Evolutionary conservation across 1,284 basidiomycete species (phyloP).

Genomic region (Tilletia walkeri): DNA sequence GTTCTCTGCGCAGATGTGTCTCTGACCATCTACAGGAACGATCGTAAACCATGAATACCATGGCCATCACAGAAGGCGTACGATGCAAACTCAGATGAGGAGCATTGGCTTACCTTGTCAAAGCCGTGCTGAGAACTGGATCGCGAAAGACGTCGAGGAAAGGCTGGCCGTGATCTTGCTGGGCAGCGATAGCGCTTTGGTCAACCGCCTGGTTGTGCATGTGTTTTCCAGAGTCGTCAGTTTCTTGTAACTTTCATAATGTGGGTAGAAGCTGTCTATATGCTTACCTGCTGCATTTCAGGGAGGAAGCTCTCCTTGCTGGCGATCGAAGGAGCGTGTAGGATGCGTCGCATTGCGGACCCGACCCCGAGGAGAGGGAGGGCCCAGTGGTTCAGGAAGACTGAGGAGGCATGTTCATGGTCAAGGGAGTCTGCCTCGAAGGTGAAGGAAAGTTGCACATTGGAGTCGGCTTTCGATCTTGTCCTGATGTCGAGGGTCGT

Average conservation of each 20-base stretch:
- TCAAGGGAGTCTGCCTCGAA: conserved; percentile 17
- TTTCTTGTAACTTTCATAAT: no score
- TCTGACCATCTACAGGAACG: background rate
- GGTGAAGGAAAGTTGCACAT: background rate
- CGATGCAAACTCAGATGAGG: no score
- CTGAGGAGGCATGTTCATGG: conserved; percentile 11
- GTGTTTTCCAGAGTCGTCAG: no score
- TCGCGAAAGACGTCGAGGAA: background rate
- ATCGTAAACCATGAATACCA: no score
- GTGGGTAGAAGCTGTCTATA: no score
- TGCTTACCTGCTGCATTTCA: conserved; percentile 3
- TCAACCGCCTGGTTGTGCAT: background rate
- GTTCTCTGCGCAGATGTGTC: conserved; percentile 10
- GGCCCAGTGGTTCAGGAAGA: conserved; percentile 11
- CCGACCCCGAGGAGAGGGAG: conserved; percentile 3
- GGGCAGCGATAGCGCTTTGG: background rate
- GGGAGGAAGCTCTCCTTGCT: background rate
- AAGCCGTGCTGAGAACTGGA: background rate
- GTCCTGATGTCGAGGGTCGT: conserved; percentile 2
- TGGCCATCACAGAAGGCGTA: no score
- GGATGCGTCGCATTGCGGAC: no score
- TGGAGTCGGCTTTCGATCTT: background rate
- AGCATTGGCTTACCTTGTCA: background rate
- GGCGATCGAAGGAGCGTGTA: no score
- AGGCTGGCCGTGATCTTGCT: background rate